Percentiles rank a stretch among this genome's conserved stretches.
phyloP scores from a whole-genome alignment of 1,284 basidiomycete species.

The Ustilago shanxiensis region DNA sequence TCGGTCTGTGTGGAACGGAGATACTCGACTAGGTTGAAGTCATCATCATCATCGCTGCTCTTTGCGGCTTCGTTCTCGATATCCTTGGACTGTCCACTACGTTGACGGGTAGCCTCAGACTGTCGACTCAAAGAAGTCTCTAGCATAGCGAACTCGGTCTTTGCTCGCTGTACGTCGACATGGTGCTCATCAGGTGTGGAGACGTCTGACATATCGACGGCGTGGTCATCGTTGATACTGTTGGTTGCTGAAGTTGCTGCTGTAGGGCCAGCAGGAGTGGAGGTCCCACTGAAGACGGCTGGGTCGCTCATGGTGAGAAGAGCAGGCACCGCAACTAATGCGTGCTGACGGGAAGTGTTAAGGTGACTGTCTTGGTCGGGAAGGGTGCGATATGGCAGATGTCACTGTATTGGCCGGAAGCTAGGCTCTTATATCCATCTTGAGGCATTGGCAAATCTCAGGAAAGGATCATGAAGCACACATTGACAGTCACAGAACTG shows the following conservation, averaged over 20 bases:
- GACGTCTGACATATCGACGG: constrained; percentile 22
- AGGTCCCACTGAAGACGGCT: constrained; percentile 14
- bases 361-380: neutral
- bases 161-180: constrained; percentile 34
- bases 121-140: constrained; percentile 38
- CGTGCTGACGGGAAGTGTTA: neutral
- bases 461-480: neutral
- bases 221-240: constrained; percentile 8
- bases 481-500: neutral
- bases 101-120: constrained; percentile 20
- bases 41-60: constrained; percentile 62
- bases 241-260: neutral
- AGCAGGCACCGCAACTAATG: neutral
- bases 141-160: constrained; percentile 31
- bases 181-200: neutral
- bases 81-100: constrained; percentile 15
- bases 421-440: neutral
- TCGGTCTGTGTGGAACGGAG: constrained; percentile 77
- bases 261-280: constrained; percentile 20
- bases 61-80: constrained; percentile 22
- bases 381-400: neutral
- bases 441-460: neutral
- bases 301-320: constrained; percentile 19
- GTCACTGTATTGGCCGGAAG: neutral
- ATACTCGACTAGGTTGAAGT: constrained; percentile 82